These are phyloP conservation scores for Thyridium curvatum DNA, from an alignment of 2,329 filamentous ascomycete species.

Conservation along the genomic window DNA sequence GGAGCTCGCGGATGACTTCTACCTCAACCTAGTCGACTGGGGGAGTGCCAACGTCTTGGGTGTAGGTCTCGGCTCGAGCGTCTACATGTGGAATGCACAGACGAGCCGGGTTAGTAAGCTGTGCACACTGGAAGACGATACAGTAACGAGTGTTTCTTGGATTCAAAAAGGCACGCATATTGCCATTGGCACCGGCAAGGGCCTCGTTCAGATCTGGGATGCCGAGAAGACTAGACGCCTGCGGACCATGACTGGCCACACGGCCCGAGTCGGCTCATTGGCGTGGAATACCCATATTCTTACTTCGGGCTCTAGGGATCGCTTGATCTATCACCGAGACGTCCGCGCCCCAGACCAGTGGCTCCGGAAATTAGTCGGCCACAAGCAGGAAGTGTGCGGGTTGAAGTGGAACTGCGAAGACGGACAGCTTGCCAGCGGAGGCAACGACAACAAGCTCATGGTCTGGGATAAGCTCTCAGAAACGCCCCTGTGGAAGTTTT, in stretches of 20 bases:
- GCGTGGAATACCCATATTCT: constrained; percentile 99
- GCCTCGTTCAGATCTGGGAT: constrained; percentile 96
- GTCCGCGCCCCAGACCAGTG: constrained; percentile 90
- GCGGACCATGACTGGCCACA: constrained; percentile 95
- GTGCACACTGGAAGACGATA: constrained; percentile 82
- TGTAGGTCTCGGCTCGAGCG: constrained; percentile 84
- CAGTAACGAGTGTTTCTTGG: constrained; percentile 95
- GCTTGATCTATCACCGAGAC: constrained; percentile 90
- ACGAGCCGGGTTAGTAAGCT: constrained; percentile 88
- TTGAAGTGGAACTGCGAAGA: constrained; percentile 97
- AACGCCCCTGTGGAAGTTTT: constrained; percentile 87
- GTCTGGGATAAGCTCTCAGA: constrained; percentile 97
- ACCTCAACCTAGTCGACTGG: constrained; percentile 96
- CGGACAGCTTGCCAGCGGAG: constrained; percentile 87
- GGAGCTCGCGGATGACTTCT: constrained; percentile 94
- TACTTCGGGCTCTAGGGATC: constrained; percentile 89
- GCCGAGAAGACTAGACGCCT: constrained; percentile 79
- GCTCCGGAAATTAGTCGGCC: constrained; percentile 78
- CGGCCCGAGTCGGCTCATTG: constrained; percentile 83
- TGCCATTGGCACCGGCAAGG: constrained; percentile 90
- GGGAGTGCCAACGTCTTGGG: constrained; percentile 91
- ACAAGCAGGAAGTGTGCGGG: constrained; percentile 97
- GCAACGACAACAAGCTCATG: constrained; percentile 98
- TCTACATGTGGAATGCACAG: constrained; percentile 98
- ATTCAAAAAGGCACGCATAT: constrained; percentile 96